phyloP scores from a whole-genome alignment of 805 yeast genomes.

The Teunomyces kruisii region DNA sequence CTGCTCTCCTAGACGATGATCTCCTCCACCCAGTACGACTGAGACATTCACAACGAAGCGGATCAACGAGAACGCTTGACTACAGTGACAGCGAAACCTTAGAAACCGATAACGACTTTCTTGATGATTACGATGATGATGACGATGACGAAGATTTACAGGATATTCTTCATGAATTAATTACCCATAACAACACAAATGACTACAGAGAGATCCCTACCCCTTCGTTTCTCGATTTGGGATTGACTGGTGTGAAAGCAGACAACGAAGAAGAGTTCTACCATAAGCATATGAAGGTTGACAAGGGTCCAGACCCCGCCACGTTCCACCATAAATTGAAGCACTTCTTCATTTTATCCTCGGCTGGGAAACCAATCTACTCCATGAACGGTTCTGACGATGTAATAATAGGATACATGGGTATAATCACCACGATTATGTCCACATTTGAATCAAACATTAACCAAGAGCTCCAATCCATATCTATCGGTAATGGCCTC shows the following conservation, averaged over 20 bases:
- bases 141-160: conserved; percentile 24
- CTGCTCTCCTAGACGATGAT: conserved; percentile 4
- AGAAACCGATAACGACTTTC: conserved; percentile 7
- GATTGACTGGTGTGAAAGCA: neutral
- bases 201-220: neutral
- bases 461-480: conserved; percentile 44
- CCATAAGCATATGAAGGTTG: conserved; percentile 14
- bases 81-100: conserved; percentile 7
- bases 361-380: conserved; percentile 88
- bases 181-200: conserved; percentile 10
- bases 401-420: conserved; percentile 67
- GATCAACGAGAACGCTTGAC: conserved; percentile 3
- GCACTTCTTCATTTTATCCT: conserved; percentile 75
- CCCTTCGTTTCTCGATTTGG: neutral
- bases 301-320: conserved; percentile 12
- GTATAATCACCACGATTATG: conserved; percentile 76
- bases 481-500: conserved; percentile 50
- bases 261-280: conserved; percentile 13
- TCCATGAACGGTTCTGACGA: conserved; percentile 74
- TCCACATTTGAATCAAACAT: conserved; percentile 58
- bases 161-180: conserved; percentile 21
- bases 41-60: conserved; percentile 1
- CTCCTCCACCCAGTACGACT: neutral
- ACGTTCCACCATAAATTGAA: conserved; percentile 43
- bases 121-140: conserved; percentile 8